Conservation (phyloP, 108 stramenopile species). For the Fistulifera pelliculosa region DNA sequence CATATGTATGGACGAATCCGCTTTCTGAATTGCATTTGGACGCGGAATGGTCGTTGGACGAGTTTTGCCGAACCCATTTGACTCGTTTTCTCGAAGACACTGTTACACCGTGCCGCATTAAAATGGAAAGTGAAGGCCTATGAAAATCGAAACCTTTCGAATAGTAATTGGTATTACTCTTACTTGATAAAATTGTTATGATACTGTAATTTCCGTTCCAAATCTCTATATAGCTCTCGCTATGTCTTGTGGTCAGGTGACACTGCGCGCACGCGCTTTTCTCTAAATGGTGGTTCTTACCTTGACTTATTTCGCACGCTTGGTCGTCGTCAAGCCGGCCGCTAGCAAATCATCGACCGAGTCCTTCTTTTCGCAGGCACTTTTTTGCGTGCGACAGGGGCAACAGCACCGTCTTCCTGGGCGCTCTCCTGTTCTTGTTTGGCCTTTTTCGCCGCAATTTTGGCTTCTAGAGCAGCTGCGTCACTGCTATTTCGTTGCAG, state of each 20-base stretch:
- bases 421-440: constrained; percentile 30
- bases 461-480: constrained; percentile 59
- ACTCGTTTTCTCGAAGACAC: constrained; percentile 39
- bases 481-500: constrained; percentile 55
- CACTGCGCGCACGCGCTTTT: not conserved
- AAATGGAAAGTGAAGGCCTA: constrained; percentile 1
- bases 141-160: not conserved
- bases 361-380: constrained; percentile 28
- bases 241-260: too few species aligned
- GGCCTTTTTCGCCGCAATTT: constrained; percentile 65
- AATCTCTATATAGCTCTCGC: not conserved
- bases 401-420: constrained; percentile 11
- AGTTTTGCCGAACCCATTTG: constrained; percentile 31
- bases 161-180: too few species aligned
- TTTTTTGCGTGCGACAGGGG: constrained; percentile 42
- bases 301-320: constrained; percentile 1
- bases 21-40: constrained; percentile 24
- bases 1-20: constrained; percentile 42
- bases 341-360: constrained; percentile 55
- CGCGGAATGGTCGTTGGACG: constrained; percentile 34
- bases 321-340: constrained; percentile 42
- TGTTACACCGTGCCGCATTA: constrained; percentile 35
- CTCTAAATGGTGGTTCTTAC: not conserved
- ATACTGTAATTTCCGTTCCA: not conserved
- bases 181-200: not conserved